Base-by-base conservation (phyloP, 352 stramenopile species). In the Phytophthora citricola region DNA sequence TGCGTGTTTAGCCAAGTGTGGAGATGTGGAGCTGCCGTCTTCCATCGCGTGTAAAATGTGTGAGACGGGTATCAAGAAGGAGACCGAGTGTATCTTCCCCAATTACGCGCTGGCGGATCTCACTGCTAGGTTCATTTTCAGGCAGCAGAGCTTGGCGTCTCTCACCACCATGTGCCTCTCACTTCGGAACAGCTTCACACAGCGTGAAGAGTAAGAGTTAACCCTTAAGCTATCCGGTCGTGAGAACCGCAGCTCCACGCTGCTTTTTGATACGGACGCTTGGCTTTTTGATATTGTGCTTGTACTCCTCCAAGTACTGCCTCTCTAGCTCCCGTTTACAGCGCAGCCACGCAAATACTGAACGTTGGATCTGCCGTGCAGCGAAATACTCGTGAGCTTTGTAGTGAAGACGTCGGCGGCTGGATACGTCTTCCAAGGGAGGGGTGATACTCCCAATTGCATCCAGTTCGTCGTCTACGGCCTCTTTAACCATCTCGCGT, bases 281-380 rank as follows among this genome's bases (percentile, higher is more conserved):
- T 1, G 78, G 74, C 47, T 91, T 91, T 53, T 93, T 91, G 56
- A 91, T 91, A 68, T 91, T 89, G 58, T 75, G 81, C 36, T 86
- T 86, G 79, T 93, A 93, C 51, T 90, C 82, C 24, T 89, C 79
- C 66, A 93, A 85, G 60, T 74, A 79, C 40, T 79, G 47, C 34
- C 83, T 75, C 53, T 91, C 83, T 46, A 87, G 66, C 51, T 83
- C 40, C 14, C 83, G 76, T 59, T 93, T 93, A 14, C 71, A 73
- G 31, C 63, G 63, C 15, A 93, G 55, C 85, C 81, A 93, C 9
- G 66, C 40, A 1, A 58, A 45, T 6, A 93, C 78, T 34, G 61
- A 58, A 41, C 78, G 76, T 53, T 93, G 80, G 39, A 93, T 86
- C n/a, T 49, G 52, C 20, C 71, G 68, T 11, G 81, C 71, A 7